Conservation (phyloP, 345 rosid genomes). For the Dipteronia dyeriana region DNA sequence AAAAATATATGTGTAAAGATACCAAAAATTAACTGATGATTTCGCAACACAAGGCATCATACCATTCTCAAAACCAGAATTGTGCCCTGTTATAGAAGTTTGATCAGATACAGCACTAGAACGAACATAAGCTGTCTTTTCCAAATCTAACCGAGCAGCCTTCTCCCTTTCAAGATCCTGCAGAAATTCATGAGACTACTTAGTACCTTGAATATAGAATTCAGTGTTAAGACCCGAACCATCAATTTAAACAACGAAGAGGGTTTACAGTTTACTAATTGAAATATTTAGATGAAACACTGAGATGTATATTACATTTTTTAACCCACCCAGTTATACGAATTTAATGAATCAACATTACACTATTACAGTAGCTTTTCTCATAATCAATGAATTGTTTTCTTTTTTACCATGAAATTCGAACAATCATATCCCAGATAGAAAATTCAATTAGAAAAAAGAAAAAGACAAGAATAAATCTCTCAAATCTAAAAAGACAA, state of each 20-base stretch:
- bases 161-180: slow-evolving; percentile 95
- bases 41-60: slow-evolving; percentile 15
- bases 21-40: slow-evolving; percentile 18
- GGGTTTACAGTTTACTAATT: not conserved
- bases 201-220: slow-evolving; percentile 6
- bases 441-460: not conserved
- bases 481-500: not conserved
- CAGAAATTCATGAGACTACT: slow-evolving; percentile 8
- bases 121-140: slow-evolving; percentile 58
- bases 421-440: not conserved
- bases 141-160: slow-evolving; percentile 82
- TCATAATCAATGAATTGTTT: not conserved
- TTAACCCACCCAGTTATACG: not conserved
- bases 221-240: not conserved
- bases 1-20: slow-evolving; percentile 6
- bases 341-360: not conserved
- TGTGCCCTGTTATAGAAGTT: slow-evolving; percentile 53
- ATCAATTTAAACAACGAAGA: slow-evolving; percentile 1
- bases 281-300: not conserved
- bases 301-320: not conserved
- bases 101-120: slow-evolving; percentile 60
- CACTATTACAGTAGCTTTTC: slow-evolving; percentile 1
- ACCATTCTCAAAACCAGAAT: slow-evolving; percentile 78
- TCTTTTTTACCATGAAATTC: not conserved
- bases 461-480: not conserved